A percentile compares a stretch with the other conserved stretches of the same genome.
Evolutionary conservation across 2,329 filamentous ascomycete species (phyloP).

Genomic region (Phialophora expanda): DNA sequence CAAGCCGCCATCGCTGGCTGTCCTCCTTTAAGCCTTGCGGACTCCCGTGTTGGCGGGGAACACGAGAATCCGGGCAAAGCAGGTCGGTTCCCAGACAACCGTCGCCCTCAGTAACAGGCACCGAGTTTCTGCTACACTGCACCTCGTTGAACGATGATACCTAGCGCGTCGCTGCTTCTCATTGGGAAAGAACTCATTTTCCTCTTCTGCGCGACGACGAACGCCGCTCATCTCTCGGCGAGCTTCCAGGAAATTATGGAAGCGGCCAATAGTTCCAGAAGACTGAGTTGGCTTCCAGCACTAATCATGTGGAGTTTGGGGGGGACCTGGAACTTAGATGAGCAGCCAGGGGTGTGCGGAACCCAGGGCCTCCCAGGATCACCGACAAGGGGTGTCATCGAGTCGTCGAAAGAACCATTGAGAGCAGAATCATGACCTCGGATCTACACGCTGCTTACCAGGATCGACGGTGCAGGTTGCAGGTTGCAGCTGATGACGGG

Average conservation of each 20-base stretch:
- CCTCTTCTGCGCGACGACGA: constrained; percentile 4
- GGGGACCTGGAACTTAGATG: constrained; percentile 21
- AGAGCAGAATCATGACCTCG: constrained; percentile 9
- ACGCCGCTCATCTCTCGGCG: constrained; percentile 16
- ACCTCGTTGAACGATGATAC: neutral
- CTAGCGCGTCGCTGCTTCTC: neutral
- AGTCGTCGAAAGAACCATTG: constrained; percentile 11
- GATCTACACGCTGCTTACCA: constrained; percentile 25
- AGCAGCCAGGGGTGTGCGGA: constrained; percentile 10
- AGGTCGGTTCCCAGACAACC: neutral
- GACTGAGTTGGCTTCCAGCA: constrained; percentile 14
- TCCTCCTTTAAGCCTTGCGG: neutral
- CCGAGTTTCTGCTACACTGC: neutral
- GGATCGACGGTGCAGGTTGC: constrained; percentile 27
- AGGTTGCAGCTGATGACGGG: constrained; percentile 12
- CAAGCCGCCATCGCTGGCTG: neutral
- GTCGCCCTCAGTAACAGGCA: neutral
- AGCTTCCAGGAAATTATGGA: constrained; percentile 12
- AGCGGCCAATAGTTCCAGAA: constrained; percentile 23
- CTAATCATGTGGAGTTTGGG: constrained; percentile 14
- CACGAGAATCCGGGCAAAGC: neutral
- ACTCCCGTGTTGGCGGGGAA: neutral
- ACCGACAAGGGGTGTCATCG: constrained; percentile 12
- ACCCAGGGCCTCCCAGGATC: constrained; percentile 13
- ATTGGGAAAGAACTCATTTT: constrained; percentile 9